These are phyloP conservation scores for Nasturtium officinale DNA, from an alignment of 345 rosid genomes.

Conservation along the genomic window DNA sequence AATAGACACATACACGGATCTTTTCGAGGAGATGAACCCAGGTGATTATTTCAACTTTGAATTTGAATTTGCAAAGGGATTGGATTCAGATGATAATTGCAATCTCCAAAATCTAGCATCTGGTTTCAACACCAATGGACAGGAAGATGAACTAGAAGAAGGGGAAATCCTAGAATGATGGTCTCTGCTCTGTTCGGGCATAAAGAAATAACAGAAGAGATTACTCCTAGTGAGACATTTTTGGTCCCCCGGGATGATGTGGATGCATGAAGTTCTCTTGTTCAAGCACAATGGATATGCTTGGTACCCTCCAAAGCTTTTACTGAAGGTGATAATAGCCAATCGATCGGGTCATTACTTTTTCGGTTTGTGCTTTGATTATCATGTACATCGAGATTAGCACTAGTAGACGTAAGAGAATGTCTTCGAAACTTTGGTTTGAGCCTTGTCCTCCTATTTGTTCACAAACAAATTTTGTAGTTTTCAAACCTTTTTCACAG, in stretches of 20 bases:
- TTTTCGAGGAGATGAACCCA: conserved; percentile 65
- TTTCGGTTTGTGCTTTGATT: not conserved
- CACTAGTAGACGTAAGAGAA: not conserved
- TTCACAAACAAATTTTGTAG: not conserved
- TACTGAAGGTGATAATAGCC: not conserved
- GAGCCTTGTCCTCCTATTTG: not conserved
- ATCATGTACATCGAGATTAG: not conserved
- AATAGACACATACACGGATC: conserved; percentile 66
- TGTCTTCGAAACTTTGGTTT: conserved; percentile 5
- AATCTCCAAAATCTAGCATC: conserved; percentile 33
- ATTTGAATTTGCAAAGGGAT: conserved; percentile 51
- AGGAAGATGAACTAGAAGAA: conserved; percentile 91
- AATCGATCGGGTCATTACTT: not conserved
- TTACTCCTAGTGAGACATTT: not conserved
- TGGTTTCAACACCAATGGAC: conserved; percentile 46
- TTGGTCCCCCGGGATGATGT: not conserved
- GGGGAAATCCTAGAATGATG: conserved; percentile 70
- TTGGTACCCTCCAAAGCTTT: not conserved
- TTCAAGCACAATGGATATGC: conserved; percentile 11
- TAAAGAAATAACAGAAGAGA: conserved; percentile 10
- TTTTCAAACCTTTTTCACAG: conserved; percentile 15
- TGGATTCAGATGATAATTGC: conserved; percentile 39
- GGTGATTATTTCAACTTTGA: conserved; percentile 74
- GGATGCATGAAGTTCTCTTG: conserved; percentile 11
- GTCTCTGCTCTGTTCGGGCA: not conserved